phyloP scores from a whole-genome alignment of 345 rosid genomes.

The Litchi chinensis region DNA sequence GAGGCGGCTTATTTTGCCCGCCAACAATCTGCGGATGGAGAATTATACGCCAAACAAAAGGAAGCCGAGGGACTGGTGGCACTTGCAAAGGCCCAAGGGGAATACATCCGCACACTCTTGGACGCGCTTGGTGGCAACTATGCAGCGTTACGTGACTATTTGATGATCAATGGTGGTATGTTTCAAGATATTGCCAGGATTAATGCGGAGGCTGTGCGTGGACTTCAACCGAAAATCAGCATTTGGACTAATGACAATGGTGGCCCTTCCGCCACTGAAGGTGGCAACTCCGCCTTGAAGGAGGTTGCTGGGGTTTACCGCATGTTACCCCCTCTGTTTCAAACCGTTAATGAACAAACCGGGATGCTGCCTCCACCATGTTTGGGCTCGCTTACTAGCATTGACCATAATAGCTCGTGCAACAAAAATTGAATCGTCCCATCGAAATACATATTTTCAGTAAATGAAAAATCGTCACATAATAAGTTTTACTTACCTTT shows the following conservation, averaged over 20 bases:
- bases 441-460: background rate
- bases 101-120: slow-evolving; percentile 52
- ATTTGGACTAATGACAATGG: slow-evolving; percentile 59
- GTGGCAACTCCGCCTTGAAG: slow-evolving; percentile 42
- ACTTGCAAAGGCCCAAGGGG: slow-evolving; percentile 64
- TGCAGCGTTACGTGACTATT: slow-evolving; percentile 51
- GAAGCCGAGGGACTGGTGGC: slow-evolving; percentile 73
- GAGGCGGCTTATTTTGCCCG: slow-evolving; percentile 58
- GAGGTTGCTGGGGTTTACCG: slow-evolving; percentile 71
- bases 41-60: slow-evolving; percentile 48
- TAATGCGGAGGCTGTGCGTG: slow-evolving; percentile 62
- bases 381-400: slow-evolving; percentile 44
- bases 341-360: slow-evolving; percentile 80
- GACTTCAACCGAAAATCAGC: slow-evolving; percentile 69
- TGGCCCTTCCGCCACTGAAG: slow-evolving; percentile 17
- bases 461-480: too few relatives aligned
- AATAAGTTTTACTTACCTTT: too few relatives aligned
- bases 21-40: slow-evolving; percentile 42
- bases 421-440: too few relatives aligned
- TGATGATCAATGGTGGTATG: slow-evolving; percentile 59
- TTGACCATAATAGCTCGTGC: background rate
- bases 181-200: slow-evolving; percentile 58
- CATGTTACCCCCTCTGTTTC: slow-evolving; percentile 70
- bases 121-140: slow-evolving; percentile 61
- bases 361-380: slow-evolving; percentile 79